Conservation (phyloP, 2,329 filamentous ascomycete genomes). For the Monilinia polystroma region DNA sequence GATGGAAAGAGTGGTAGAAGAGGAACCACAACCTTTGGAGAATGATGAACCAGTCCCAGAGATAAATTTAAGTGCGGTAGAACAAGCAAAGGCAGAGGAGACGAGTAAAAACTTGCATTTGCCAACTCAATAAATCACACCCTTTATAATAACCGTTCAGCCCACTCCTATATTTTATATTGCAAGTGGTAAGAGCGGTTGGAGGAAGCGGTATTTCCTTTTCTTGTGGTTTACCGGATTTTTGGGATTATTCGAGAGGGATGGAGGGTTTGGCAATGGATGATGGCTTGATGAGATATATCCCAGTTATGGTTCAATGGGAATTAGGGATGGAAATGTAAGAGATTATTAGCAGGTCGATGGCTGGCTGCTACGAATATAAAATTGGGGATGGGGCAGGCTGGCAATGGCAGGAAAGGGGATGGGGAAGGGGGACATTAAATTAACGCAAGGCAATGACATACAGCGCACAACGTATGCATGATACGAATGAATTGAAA, state of each 20-base stretch:
- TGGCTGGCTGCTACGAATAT: constrained; percentile 1
- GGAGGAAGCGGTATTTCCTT: neutral
- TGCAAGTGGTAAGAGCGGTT: neutral
- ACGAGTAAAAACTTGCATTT: constrained; percentile 23
- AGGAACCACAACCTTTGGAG: constrained; percentile 35
- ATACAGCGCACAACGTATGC: neutral
- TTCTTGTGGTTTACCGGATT: neutral
- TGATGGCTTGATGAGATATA: constrained; percentile 3
- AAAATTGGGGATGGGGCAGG: neutral
- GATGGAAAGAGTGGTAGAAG: constrained; percentile 40
- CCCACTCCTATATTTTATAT: neutral
- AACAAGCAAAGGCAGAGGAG: constrained; percentile 19
- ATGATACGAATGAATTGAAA: constrained; percentile 11
- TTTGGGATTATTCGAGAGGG: neutral
- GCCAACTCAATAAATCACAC: constrained; percentile 14
- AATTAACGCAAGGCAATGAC: neutral
- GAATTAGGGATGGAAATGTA: neutral
- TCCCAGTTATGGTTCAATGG: neutral
- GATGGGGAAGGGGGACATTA: neutral
- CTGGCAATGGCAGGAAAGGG: neutral
- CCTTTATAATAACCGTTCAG: neutral
- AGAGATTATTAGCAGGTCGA: neutral
- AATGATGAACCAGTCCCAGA: constrained; percentile 30
- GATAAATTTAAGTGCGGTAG: constrained; percentile 25
- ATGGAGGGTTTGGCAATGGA: neutral